Base-by-base conservation (phyloP, 176 grass and related monocot species). In the Zea mays region DNA sequence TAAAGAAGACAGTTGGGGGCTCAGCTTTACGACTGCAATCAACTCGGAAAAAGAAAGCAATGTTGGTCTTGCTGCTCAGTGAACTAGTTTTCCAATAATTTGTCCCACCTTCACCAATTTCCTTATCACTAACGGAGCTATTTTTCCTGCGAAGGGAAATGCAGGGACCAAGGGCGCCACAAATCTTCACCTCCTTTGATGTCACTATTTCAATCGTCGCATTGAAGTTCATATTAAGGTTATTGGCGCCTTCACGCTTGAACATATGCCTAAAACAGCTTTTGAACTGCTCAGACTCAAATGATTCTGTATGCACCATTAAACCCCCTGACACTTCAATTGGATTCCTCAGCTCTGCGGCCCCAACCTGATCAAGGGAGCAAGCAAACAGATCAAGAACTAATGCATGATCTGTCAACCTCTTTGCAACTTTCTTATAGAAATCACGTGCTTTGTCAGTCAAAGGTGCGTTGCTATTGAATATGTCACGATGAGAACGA, bases 341-440 rank as follows among this genome's bases (percentile, higher is more conserved):
- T 62, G 96, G 92, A 68, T 99, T 72, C 64, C 87, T 92, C 71
- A 99, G 70, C 65, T 99, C 96, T 42, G 85, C 87, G 81, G 89
- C 80, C 3, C 96, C 96, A 87, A 99, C 86, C 88, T 99, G 96
- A 88, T 99, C 92, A 11, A 99, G 89, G 71, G 95, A 98, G 78
- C 91, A 98, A 68, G 89, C 92, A 10, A 92, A 92, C 6, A 98
- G 82, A 87, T 99, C 92, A 47, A 99, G 87, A 77, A 99, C 85
- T 81, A 99, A 81, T 34, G 90, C 87, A 74, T 86, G 85, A 19
- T 87, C 79, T 11, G 84, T 82, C 64, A 99, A 82, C 81, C 92
- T 92, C 55, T 88, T 84, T 47, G 96, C 85, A 67, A 99, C 44
- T 78, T 95, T 75, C 81, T 85, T 95, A 73, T 99, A 95, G 75